Conservation (phyloP, 1,139 yeast genomes). For the Torulaspora globosa region DNA sequence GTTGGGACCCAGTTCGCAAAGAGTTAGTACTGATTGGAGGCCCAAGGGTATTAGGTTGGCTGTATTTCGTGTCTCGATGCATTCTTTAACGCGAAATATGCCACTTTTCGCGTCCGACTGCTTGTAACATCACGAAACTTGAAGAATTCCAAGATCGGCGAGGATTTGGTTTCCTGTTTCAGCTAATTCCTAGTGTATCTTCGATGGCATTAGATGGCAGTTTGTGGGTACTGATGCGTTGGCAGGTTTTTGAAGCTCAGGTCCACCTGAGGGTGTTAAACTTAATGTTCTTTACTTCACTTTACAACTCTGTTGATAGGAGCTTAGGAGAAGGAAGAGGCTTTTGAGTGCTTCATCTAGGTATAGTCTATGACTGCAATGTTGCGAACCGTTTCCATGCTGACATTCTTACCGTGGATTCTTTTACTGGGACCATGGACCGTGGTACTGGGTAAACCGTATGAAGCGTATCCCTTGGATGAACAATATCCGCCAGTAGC, state of each 20-base stretch:
- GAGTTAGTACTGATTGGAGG: not conserved
- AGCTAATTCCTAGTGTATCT: constrained; percentile 3
- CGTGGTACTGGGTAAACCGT: constrained; percentile 36
- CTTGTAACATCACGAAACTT: constrained; percentile 11
- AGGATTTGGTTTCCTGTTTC: constrained; percentile 10
- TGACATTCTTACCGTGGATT: constrained; percentile 9
- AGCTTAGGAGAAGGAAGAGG: not conserved
- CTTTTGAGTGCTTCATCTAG: not conserved
- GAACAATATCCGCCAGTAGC: constrained; percentile 89
- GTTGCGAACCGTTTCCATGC: constrained; percentile 6
- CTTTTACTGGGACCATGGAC: constrained; percentile 6
- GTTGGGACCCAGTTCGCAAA: not conserved
- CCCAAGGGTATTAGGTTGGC: not conserved
- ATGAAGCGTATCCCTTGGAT: constrained; percentile 72
- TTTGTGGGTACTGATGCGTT: not conserved
- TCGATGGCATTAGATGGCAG: not conserved
- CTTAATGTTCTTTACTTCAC: not conserved
- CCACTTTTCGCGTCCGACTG: constrained; percentile 6
- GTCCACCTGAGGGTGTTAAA: not conserved
- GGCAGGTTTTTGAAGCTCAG: not conserved
- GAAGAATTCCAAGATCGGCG: not conserved
- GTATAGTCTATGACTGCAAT: not conserved
- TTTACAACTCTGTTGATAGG: not conserved
- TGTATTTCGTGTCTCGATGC: constrained; percentile 1
- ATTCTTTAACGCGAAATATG: constrained; percentile 8